Percentiles rank a stretch among this genome's conserved stretches.
Evolutionary conservation across 306 rosid species (phyloP).

Genomic region (Astragalus glycyphyllos): DNA sequence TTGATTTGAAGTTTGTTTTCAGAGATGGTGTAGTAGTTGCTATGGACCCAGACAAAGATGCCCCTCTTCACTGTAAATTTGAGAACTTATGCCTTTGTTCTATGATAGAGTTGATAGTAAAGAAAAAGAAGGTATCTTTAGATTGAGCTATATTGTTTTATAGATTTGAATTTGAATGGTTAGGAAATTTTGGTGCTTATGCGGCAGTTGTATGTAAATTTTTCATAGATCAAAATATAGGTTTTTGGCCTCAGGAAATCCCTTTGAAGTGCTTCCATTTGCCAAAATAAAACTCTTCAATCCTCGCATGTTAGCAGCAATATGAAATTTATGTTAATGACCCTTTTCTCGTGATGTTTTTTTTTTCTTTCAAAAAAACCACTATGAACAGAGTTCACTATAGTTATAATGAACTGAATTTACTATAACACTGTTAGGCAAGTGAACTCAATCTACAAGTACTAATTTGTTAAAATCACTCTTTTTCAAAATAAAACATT

Average conservation of each 20-base stretch:
- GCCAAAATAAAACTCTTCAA: conserved; percentile 18
- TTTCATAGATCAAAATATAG: conserved; percentile 47
- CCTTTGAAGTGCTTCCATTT: conserved; percentile 26
- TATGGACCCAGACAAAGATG: conserved; percentile 58
- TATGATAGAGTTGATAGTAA: conserved; percentile 65
- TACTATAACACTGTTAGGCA: no score
- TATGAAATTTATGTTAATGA: no score
- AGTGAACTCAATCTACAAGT: no score
- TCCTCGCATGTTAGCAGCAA: not conserved
- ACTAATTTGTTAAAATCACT: no score
- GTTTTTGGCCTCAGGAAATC: conserved; percentile 47
- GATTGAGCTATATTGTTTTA: conserved; percentile 56
- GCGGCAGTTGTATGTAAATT: conserved; percentile 56
- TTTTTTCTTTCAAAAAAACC: no score
- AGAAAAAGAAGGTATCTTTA: conserved; percentile 56
- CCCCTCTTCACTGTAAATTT: conserved; percentile 79
- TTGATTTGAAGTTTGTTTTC: conserved; percentile 65
- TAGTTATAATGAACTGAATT: no score
- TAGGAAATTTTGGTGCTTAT: conserved; percentile 58
- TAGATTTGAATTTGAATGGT: conserved; percentile 64
- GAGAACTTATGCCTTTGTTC: conserved; percentile 89
- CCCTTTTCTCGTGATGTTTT: no score
- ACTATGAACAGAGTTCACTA: no score
- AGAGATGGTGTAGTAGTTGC: conserved; percentile 84
- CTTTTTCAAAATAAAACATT: no score